Evolutionary conservation across 495 filamentous ascomycete genomes (phyloP).

Genomic region (Penicillium soppii): DNA sequence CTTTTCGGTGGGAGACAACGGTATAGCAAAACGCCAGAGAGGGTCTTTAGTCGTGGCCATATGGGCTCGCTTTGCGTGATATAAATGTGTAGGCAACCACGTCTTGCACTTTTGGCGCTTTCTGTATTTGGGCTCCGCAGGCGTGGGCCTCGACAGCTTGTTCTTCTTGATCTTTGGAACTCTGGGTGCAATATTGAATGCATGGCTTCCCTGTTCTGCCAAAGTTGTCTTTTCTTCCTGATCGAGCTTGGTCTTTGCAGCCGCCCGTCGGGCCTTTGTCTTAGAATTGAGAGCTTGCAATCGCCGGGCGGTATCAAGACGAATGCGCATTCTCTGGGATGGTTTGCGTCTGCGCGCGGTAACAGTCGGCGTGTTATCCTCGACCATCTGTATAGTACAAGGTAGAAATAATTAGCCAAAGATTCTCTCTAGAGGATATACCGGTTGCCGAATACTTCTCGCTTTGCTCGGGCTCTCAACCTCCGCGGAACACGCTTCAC

Average conservation of each 20-base stretch:
- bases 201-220: conserved; percentile 34
- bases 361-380: conserved; percentile 89
- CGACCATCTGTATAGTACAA: conserved; percentile 59
- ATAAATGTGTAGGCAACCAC: conserved; percentile 94
- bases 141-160: conserved; percentile 63
- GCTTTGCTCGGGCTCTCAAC: conserved; percentile 65
- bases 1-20: conserved; percentile 82
- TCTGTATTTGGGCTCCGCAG: conserved; percentile 67
- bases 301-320: conserved; percentile 78
- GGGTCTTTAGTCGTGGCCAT: conserved; percentile 79
- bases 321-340: conserved; percentile 66
- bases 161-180: conserved; percentile 71
- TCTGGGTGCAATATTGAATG: conserved; percentile 44
- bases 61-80: conserved; percentile 85
- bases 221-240: conserved; percentile 31
- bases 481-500: conserved; percentile 84
- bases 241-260: conserved; percentile 33
- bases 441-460: conserved; percentile 53
- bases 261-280: conserved; percentile 49
- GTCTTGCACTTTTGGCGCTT: conserved; percentile 87
- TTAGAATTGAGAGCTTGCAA: conserved; percentile 62
- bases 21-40: conserved; percentile 86
- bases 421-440: not conserved
- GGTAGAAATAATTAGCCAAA: not conserved
- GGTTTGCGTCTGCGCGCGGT: conserved; percentile 69